Conservation (phyloP, 2,329 filamentous ascomycete species). For the Dichotomopilus funicola region DNA sequence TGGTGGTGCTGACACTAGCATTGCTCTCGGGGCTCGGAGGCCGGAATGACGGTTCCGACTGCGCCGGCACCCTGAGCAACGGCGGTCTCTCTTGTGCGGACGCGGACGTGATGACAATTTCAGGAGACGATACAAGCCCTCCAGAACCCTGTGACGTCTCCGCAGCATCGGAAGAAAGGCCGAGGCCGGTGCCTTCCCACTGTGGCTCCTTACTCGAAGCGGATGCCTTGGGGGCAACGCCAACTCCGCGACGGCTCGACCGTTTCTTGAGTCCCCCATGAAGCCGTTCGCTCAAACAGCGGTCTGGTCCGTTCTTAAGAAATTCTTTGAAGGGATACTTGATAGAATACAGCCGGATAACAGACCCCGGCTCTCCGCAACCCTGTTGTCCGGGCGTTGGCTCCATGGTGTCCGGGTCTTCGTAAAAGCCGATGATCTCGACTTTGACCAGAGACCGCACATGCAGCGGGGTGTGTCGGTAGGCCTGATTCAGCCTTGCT, state of each 20-base stretch:
- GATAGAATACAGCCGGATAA: slow-evolving; percentile 45
- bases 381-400: slow-evolving; percentile 27
- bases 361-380: slow-evolving; percentile 30
- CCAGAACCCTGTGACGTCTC: slow-evolving; percentile 14
- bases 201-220: background rate
- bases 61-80: slow-evolving; percentile 29
- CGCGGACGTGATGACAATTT: slow-evolving; percentile 34
- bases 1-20: slow-evolving; percentile 23
- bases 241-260: background rate
- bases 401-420: slow-evolving; percentile 38
- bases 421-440: slow-evolving; percentile 55
- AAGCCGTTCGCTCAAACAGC: slow-evolving; percentile 48
- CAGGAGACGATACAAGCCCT: slow-evolving; percentile 25
- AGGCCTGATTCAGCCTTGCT: slow-evolving; percentile 28
- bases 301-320: slow-evolving; percentile 47
- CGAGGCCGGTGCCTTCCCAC: slow-evolving; percentile 17
- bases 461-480: slow-evolving; percentile 39
- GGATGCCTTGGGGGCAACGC: background rate
- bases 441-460: slow-evolving; percentile 49
- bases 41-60: slow-evolving; percentile 27
- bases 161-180: slow-evolving; percentile 2
- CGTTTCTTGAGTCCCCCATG: slow-evolving; percentile 22
- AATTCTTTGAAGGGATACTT: slow-evolving; percentile 48
- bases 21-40: slow-evolving; percentile 27
- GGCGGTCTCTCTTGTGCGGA: slow-evolving; percentile 26